These are phyloP conservation scores for Coprinopsis sp. DNA, from an alignment of 768 basidiomycete species.

Conservation along the genomic window DNA sequence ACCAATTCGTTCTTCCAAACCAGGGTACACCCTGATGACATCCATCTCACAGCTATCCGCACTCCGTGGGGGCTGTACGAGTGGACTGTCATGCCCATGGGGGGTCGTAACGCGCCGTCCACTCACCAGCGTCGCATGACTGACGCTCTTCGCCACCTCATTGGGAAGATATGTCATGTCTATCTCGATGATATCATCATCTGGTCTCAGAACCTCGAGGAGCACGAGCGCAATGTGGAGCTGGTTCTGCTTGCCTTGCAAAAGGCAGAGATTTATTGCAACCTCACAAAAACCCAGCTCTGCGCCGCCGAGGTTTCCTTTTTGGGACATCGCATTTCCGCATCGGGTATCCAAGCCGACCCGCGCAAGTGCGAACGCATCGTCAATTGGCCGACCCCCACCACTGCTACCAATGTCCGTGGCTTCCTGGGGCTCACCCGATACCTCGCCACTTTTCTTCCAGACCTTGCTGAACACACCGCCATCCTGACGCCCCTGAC, in stretches of 20 bases:
- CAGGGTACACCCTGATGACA: slow-evolving; percentile 17
- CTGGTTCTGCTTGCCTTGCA: slow-evolving; percentile 11
- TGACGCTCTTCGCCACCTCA: slow-evolving; percentile 17
- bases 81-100: slow-evolving; percentile 38
- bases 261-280: slow-evolving; percentile 6
- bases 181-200: slow-evolving; percentile 24
- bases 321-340: slow-evolving; percentile 31
- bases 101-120: slow-evolving; percentile 19
- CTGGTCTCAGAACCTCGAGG: slow-evolving; percentile 17
- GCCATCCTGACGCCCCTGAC: neutral
- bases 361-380: slow-evolving; percentile 19
- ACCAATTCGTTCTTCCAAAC: slow-evolving; percentile 24
- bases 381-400: slow-evolving; percentile 21
- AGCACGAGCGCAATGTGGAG: slow-evolving; percentile 10
- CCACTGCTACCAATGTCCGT: slow-evolving; percentile 2
- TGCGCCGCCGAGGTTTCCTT: slow-evolving; percentile 23
- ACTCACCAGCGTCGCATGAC: slow-evolving; percentile 26
- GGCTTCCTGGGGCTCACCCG: slow-evolving; percentile 10
- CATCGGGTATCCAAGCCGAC: slow-evolving; percentile 23
- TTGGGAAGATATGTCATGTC: slow-evolving; percentile 21
- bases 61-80: slow-evolving; percentile 38
- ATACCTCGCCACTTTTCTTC: slow-evolving; percentile 11
- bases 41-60: slow-evolving; percentile 29
- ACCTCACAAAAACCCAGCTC: slow-evolving; percentile 14
- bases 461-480: slow-evolving; percentile 8